phyloP scores from a whole-genome alignment of 2,329 filamentous ascomycete species.

The Colletotrichum costaricense region DNA sequence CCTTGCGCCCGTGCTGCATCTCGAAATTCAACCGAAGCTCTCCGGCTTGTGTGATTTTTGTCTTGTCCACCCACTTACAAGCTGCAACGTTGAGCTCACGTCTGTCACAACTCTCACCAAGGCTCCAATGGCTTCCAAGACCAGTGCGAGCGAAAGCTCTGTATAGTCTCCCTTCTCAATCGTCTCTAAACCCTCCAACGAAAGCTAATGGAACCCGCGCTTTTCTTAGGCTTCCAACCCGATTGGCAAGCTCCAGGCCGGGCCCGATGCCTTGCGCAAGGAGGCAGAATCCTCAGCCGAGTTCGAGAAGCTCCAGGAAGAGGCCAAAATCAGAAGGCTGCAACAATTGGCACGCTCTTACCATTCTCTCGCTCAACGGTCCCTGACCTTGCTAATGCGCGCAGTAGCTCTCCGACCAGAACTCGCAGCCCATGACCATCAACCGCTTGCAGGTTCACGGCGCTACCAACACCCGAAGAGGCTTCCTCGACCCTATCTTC shows the following conservation, averaged over 20 bases:
- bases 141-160: constrained; percentile 42
- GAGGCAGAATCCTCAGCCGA: constrained; percentile 52
- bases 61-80: neutral
- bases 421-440: constrained; percentile 78
- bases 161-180: constrained; percentile 40
- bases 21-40: constrained; percentile 33
- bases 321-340: constrained; percentile 52
- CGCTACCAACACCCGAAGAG: constrained; percentile 82
- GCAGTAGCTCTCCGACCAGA: constrained; percentile 31
- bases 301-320: constrained; percentile 50
- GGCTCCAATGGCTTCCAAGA: constrained; percentile 48
- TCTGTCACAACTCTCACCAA: neutral
- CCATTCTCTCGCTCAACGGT: neutral
- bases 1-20: constrained; percentile 26
- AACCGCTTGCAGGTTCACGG: constrained; percentile 87
- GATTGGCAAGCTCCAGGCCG: constrained; percentile 53
- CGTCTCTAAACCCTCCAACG: neutral
- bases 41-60: constrained; percentile 6
- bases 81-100: neutral
- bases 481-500: constrained; percentile 86
- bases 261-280: constrained; percentile 49
- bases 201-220: constrained; percentile 36
- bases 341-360: constrained; percentile 47
- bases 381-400: constrained; percentile 12
- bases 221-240: constrained; percentile 48